phyloP scores from a whole-genome alignment of 2,329 filamentous ascomycete species.

The Diaporthe sp. region DNA sequence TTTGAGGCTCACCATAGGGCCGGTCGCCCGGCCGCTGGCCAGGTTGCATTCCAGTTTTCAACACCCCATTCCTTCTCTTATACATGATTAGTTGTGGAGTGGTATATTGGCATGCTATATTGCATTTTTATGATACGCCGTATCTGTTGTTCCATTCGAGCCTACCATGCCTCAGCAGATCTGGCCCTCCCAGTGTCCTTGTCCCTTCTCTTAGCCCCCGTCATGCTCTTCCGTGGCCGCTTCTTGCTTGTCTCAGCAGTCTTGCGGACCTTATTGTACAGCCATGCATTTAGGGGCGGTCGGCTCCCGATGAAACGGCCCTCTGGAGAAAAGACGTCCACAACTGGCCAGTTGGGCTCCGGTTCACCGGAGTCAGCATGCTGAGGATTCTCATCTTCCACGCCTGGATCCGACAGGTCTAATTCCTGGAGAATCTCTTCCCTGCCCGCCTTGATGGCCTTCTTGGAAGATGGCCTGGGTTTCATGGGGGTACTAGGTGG shows the following conservation, averaged over 20 bases:
- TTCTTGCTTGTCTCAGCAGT: constrained; percentile 57
- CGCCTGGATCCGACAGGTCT: constrained; percentile 46
- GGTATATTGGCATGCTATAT: constrained; percentile 3
- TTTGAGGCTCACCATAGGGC: not conserved
- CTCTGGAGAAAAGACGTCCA: constrained; percentile 89
- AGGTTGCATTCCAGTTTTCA: not conserved
- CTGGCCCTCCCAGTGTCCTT: constrained; percentile 37
- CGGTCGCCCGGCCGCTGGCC: too few relatives aligned
- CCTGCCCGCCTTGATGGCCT: constrained; percentile 40
- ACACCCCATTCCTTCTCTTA: not conserved
- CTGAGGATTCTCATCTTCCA: constrained; percentile 35
- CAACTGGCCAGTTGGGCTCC: constrained; percentile 71
- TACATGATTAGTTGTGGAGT: not conserved
- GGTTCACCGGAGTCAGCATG: constrained; percentile 40
- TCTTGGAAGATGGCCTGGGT: constrained; percentile 35
- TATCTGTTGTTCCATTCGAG: not conserved
- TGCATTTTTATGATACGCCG: not conserved
- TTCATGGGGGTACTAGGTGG: constrained; percentile 5
- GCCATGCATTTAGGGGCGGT: constrained; percentile 79
- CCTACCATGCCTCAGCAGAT: constrained; percentile 9
- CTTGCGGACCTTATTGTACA: constrained; percentile 70
- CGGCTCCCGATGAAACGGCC: constrained; percentile 82
- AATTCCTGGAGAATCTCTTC: constrained; percentile 45
- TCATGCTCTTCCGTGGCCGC: constrained; percentile 80
- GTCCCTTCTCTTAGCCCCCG: constrained; percentile 44